Conservation (phyloP, 139 green algal species). For the Closterium sp. region DNA sequence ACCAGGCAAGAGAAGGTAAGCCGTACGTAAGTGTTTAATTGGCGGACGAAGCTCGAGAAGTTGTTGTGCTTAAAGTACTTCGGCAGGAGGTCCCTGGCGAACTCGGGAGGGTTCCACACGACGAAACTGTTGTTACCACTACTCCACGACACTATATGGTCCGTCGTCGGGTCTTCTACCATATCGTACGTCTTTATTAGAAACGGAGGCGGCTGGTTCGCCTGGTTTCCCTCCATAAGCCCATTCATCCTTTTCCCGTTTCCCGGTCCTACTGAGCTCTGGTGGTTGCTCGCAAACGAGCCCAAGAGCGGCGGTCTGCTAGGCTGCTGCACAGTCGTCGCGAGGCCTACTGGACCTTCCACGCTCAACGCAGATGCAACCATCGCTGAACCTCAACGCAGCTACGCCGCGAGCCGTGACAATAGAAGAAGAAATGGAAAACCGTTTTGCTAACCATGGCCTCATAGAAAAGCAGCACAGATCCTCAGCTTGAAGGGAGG, state of each 20-base stretch:
- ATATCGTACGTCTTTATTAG: slow-evolving; percentile 80
- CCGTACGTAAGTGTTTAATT: slow-evolving; percentile 92
- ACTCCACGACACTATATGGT: slow-evolving; percentile 84
- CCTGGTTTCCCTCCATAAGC: neutral
- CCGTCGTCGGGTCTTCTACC: slow-evolving; percentile 77
- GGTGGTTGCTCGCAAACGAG: neutral
- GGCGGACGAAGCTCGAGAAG: slow-evolving; percentile 91
- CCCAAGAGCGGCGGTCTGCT: neutral
- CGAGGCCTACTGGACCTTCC: neutral
- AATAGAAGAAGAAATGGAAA: neutral
- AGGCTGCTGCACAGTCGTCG: neutral
- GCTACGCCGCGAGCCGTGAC: neutral
- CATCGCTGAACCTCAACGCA: neutral
- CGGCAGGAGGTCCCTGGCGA: slow-evolving; percentile 84
- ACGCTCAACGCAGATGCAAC: neutral
- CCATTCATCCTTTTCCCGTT: neutral
- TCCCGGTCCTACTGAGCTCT: neutral
- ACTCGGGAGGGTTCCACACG: slow-evolving; percentile 88
- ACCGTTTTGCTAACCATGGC: neutral
- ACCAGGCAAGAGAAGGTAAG: neutral
- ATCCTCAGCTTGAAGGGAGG: neutral
- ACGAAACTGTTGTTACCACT: slow-evolving; percentile 82
- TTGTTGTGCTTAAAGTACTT: slow-evolving; percentile 98
- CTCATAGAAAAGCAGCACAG: neutral
- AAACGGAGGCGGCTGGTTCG: slow-evolving; percentile 41